Evolutionary conservation across 1,139 yeast genomes (phyloP).

Genomic region (Pichia norvegensis): DNA sequence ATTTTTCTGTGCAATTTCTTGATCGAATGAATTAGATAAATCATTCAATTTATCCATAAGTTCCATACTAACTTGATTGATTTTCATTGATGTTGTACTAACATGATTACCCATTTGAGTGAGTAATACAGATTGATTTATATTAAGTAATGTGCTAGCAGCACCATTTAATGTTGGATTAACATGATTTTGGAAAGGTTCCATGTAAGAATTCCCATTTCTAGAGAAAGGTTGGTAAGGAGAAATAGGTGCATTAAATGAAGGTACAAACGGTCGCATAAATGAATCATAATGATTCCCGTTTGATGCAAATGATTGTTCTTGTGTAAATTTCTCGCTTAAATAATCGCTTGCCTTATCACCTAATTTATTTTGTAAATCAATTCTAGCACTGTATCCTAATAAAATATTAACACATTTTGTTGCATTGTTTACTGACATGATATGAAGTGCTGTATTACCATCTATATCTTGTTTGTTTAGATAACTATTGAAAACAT

Average conservation of each 20-base stretch:
- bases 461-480: conserved; percentile 79
- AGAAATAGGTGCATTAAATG: conserved; percentile 2
- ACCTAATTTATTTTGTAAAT: conserved; percentile 63
- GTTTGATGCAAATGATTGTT: neutral
- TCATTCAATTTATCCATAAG: conserved; percentile 43
- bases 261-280: conserved; percentile 14
- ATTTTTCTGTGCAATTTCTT: conserved; percentile 44
- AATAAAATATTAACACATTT: conserved; percentile 67
- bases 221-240: neutral
- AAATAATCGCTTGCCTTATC: conserved; percentile 70
- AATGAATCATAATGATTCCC: conserved; percentile 9
- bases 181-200: conserved; percentile 7
- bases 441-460: conserved; percentile 80
- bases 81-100: conserved; percentile 29
- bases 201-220: conserved; percentile 6
- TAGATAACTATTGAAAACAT: conserved; percentile 55
- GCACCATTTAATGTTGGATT: neutral
- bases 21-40: conserved; percentile 48
- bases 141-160: conserved; percentile 1
- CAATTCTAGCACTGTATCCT: conserved; percentile 64
- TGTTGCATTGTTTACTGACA: conserved; percentile 67
- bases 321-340: conserved; percentile 31
- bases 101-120: neutral
- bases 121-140: conserved; percentile 2
- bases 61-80: conserved; percentile 38